A percentile compares a stretch with the other conserved stretches of the same genome.
Evolutionary conservation across 106 monocot species (phyloP).

Genomic region (Iris macrosiphon): DNA sequence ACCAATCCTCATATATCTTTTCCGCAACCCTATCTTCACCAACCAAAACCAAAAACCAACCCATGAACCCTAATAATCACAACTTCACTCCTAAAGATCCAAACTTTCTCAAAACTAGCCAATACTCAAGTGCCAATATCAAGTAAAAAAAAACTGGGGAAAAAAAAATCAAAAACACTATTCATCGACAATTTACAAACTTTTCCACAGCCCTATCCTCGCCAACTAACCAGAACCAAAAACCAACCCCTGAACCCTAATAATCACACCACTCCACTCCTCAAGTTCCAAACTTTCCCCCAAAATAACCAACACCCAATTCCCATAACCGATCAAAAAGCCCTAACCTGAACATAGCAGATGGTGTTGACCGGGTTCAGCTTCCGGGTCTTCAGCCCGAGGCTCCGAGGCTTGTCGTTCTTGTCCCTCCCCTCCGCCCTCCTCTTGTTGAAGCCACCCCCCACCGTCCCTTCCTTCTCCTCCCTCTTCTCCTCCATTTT

Average conservation of each 20-base stretch:
- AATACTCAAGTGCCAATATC: not conserved
- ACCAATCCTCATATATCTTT: too few species aligned
- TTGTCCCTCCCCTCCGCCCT: conserved; percentile 82
- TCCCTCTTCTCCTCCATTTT: conserved; percentile 22
- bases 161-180: too few species aligned
- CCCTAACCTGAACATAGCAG: conserved; percentile 75
- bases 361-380: conserved; percentile 77
- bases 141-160: too few species aligned
- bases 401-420: conserved; percentile 23
- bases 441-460: conserved; percentile 57
- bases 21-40: not conserved
- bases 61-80: too few species aligned
- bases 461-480: conserved; percentile 13
- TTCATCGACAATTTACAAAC: not conserved
- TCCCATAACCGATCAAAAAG: not conserved
- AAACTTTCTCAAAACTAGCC: not conserved
- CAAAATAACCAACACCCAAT: not conserved
- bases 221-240: not conserved
- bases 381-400: conserved; percentile 71
- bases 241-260: too few species aligned
- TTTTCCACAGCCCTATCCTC: not conserved
- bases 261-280: not conserved
- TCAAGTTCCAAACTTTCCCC: too few species aligned
- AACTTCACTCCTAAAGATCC: too few species aligned
- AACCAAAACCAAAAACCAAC: not conserved